Percentiles rank a stretch among this genome's conserved stretches.
Evolutionary conservation across 2,329 filamentous ascomycete genomes (phyloP).

Genomic region (Dissoconium aciculare): DNA sequence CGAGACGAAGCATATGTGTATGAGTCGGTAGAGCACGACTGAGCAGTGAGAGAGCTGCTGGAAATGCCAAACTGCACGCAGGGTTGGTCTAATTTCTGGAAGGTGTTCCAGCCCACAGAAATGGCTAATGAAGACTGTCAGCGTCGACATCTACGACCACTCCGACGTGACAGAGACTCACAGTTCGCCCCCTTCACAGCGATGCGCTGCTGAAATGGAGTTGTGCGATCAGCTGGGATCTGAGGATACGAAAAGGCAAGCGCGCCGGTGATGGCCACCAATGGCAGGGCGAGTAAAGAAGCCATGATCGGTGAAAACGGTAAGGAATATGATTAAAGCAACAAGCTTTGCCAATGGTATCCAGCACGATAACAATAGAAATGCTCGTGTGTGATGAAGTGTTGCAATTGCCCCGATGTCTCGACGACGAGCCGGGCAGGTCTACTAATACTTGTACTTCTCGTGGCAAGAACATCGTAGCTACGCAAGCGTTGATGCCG

Average conservation of each 20-base stretch:
- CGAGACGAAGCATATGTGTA: conserved; percentile 40
- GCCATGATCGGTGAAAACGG: no score
- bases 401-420: no score
- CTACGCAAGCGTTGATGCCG: no score
- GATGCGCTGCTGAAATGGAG: conserved; percentile 40
- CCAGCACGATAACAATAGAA: no score
- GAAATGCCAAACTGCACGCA: conserved; percentile 41
- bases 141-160: no score
- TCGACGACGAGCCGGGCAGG: no score
- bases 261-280: conserved; percentile 15
- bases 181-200: conserved; percentile 36
- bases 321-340: no score
- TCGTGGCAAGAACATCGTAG: no score
- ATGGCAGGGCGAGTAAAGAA: conserved; percentile 1
- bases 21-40: conserved; percentile 34
- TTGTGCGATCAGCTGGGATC: conserved; percentile 36
- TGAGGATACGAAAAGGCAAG: conserved; percentile 26
- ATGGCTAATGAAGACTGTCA: conserved; percentile 27
- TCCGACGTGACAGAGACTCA: no score
- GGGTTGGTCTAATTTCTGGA: conserved; percentile 29
- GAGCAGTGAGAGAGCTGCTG: conserved; percentile 23
- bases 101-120: conserved; percentile 44
- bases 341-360: no score
- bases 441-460: no score
- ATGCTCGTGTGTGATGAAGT: no score